Percentiles rank a stretch among this genome's conserved stretches.
phyloP scores from a whole-genome alignment of 208 protist genomes.

The Herpetomonas samuelpessoai region DNA sequence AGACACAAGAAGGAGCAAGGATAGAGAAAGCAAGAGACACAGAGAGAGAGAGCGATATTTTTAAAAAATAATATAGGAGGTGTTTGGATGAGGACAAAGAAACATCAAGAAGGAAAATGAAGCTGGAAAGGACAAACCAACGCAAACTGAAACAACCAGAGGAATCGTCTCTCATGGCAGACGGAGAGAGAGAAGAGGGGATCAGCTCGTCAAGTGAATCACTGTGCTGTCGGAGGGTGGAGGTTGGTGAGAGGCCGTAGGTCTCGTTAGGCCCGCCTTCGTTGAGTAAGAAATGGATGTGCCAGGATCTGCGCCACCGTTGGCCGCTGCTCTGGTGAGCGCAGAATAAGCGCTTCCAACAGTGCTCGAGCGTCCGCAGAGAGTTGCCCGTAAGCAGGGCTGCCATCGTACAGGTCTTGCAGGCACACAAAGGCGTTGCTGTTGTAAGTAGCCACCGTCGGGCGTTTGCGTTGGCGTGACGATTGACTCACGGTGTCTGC shows the following conservation, averaged over 20 bases:
- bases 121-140: background rate
- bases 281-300: background rate
- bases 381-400: background rate
- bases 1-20: background rate
- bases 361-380: background rate
- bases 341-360: background rate
- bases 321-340: background rate
- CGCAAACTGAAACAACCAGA: background rate
- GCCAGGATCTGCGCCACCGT: background rate
- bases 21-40: conserved; percentile 1
- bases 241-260: too few species aligned
- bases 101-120: background rate
- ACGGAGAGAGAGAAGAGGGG: too few species aligned
- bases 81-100: conserved; percentile 1
- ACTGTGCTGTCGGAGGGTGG: too few species aligned
- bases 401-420: background rate
- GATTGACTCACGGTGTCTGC: background rate
- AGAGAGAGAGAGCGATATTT: too few species aligned
- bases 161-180: too few species aligned
- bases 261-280: too few species aligned
- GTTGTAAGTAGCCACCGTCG: background rate
- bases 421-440: background rate
- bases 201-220: too few species aligned
- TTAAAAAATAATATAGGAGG: background rate
- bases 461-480: background rate